Evolutionary conservation across 441 rosid genomes (phyloP).

Genomic region (Pelargonium exstipulatum): DNA sequence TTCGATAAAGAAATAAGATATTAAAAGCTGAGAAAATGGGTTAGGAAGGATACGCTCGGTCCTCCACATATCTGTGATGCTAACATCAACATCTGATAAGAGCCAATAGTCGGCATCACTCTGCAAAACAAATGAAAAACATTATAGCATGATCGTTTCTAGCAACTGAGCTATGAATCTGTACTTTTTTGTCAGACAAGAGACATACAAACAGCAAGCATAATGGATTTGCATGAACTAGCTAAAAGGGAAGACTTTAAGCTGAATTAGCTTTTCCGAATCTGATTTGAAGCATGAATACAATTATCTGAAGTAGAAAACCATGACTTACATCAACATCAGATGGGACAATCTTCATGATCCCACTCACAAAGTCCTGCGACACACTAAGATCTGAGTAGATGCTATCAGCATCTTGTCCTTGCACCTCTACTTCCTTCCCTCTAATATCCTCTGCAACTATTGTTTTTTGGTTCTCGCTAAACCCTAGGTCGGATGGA

Average conservation of each 20-base stretch:
- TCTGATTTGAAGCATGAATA: neutral
- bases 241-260: neutral
- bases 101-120: slow-evolving; percentile 94
- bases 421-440: slow-evolving; percentile 48
- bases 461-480: slow-evolving; percentile 34
- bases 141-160: neutral
- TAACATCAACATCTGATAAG: slow-evolving; percentile 80
- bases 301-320: neutral
- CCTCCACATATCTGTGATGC: slow-evolving; percentile 89
- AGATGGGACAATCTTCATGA: slow-evolving; percentile 82
- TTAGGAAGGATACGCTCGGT: slow-evolving; percentile 69
- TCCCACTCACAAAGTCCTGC: slow-evolving; percentile 25
- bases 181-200: neutral
- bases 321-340: slow-evolving; percentile 64
- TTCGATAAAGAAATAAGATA: neutral
- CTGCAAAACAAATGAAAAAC: slow-evolving; percentile 37
- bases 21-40: neutral
- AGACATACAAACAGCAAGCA: neutral
- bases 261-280: neutral
- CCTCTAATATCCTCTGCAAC: slow-evolving; percentile 42
- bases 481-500: slow-evolving; percentile 48
- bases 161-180: neutral
- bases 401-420: slow-evolving; percentile 39
- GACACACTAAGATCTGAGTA: slow-evolving; percentile 50
- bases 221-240: neutral